Evolutionary conservation across 768 basidiomycete genomes (phyloP).

Genomic region (Paxillus involutus): DNA sequence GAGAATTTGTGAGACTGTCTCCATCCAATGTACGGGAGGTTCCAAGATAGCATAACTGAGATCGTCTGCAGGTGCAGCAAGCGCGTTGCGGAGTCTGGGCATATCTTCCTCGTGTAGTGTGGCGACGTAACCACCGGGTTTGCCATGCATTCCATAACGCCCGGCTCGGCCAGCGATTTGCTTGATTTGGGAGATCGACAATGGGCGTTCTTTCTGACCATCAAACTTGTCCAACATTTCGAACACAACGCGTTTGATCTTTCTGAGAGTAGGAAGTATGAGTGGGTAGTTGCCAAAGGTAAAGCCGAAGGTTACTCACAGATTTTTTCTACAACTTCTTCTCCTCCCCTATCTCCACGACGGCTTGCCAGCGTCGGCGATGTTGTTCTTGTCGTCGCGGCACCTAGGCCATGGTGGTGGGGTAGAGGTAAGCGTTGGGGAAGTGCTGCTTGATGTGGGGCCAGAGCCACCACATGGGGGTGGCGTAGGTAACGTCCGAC

Average conservation of each 20-base stretch:
- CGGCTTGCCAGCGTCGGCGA: too few species aligned
- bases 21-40: constrained; percentile 24
- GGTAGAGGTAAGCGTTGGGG: too few species aligned
- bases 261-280: constrained; percentile 44
- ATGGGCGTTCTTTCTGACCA: constrained; percentile 40
- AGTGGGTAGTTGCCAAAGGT: not conserved
- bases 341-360: too few species aligned
- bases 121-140: constrained; percentile 66
- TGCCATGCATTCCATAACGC: constrained; percentile 70
- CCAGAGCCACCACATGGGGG: constrained; percentile 18
- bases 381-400: too few species aligned
- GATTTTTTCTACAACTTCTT: too few species aligned
- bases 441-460: too few species aligned
- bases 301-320: constrained; percentile 52
- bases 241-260: constrained; percentile 89
- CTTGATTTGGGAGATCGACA: constrained; percentile 80
- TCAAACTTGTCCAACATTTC: constrained; percentile 66
- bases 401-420: too few species aligned
- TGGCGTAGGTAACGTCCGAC: constrained; percentile 31
- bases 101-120: constrained; percentile 68
- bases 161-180: constrained; percentile 96
- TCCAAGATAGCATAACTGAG: constrained; percentile 54
- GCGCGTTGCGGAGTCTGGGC: constrained; percentile 51
- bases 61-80: constrained; percentile 49
- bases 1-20: constrained; percentile 37